phyloP scores from a whole-genome alignment of 78 protist genomes.

The Dictyostelium discoideum region DNA sequence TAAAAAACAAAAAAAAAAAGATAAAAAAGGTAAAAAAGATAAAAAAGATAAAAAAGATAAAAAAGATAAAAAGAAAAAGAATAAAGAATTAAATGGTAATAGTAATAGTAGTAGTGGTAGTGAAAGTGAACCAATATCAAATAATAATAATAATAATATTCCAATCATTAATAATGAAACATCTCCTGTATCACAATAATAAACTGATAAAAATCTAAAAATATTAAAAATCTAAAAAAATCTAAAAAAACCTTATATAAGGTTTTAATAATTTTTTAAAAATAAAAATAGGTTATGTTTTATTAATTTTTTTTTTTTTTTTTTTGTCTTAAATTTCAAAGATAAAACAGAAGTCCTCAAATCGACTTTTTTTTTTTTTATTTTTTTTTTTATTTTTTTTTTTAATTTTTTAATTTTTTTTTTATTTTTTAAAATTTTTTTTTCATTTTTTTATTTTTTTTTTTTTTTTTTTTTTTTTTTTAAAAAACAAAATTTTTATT shows the following conservation, averaged over 20 bases:
- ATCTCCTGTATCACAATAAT: not conserved
- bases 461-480: not conserved
- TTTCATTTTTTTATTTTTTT: not conserved
- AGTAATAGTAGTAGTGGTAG: not conserved
- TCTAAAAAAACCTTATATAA: not conserved
- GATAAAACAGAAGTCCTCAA: too few species aligned
- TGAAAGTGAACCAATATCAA: not conserved
- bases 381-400: not conserved
- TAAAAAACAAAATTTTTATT: not conserved
- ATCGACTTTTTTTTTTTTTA: too few species aligned
- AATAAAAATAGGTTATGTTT: too few species aligned
- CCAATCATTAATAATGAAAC: not conserved
- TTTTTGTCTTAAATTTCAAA: too few species aligned
- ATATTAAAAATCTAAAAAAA: too few species aligned
- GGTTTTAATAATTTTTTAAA: too few species aligned
- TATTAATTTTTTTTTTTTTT: too few species aligned
- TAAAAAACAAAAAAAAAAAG: slow-evolving; percentile 8
- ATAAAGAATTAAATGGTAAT: not conserved
- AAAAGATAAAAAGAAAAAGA: slow-evolving; percentile 7
- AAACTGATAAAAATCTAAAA: not conserved
- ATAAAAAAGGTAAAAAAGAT: not conserved
- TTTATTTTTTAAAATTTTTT: not conserved
- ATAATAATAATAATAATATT: not conserved
- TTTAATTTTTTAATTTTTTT: not conserved
- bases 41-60: not conserved